Conservation (phyloP, 2,329 filamentous ascomycete genomes). For the Cladorrhinum sp. region DNA sequence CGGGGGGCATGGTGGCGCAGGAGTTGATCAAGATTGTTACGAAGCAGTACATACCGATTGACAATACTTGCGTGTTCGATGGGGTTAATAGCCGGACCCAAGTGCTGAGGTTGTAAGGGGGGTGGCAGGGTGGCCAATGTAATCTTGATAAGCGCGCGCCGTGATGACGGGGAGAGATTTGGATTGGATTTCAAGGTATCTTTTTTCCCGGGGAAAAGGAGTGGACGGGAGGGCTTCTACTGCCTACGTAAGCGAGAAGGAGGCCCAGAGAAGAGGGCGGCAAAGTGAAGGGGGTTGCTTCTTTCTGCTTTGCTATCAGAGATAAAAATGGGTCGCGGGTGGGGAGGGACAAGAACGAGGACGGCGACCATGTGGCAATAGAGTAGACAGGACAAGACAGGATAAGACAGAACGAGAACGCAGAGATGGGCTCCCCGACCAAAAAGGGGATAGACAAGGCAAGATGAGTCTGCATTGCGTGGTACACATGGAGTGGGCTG, state of each 20-base stretch:
- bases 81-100: conserved; percentile 62
- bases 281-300: background rate
- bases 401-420: background rate
- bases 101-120: conserved; percentile 49
- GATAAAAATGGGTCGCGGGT: background rate
- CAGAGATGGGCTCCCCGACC: background rate
- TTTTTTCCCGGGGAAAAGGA: background rate
- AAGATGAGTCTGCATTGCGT: background rate
- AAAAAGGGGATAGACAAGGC: background rate
- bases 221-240: background rate
- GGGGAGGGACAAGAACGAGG: background rate
- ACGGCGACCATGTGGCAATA: background rate
- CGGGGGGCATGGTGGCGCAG: conserved; percentile 92
- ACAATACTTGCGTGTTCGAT: conserved; percentile 69
- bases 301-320: background rate
- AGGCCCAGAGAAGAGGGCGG: background rate
- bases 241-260: background rate
- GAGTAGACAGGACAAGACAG: background rate
- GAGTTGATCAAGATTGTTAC: conserved; percentile 90
- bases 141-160: background rate
- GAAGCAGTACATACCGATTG: conserved; percentile 68
- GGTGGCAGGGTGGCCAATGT: background rate
- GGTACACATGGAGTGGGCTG: background rate
- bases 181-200: background rate
- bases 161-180: background rate